Conservation (phyloP, 441 rosid genomes). For the Macaranga tanarius region DNA sequence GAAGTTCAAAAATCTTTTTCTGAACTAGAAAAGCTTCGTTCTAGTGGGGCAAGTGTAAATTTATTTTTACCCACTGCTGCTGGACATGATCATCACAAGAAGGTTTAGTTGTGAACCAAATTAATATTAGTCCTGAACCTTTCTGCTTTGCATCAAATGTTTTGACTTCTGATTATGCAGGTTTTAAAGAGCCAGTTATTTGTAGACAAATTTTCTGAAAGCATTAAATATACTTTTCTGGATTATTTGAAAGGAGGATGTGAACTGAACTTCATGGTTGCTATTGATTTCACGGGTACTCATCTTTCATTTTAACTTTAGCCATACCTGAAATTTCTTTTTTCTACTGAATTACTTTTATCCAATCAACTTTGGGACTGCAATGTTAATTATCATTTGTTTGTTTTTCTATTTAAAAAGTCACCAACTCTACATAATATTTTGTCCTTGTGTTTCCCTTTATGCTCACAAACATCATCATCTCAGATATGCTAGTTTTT, state of each 20-base stretch:
- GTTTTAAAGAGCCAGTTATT: slow-evolving; percentile 64
- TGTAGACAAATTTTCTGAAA: slow-evolving; percentile 71
- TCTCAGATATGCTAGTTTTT: not conserved
- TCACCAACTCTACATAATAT: not conserved
- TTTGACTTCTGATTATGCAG: slow-evolving; percentile 34
- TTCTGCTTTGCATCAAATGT: slow-evolving; percentile 6
- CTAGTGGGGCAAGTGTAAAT: slow-evolving; percentile 47
- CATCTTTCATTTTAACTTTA: slow-evolving; percentile 18
- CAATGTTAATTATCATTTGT: not conserved
- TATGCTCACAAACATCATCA: not conserved
- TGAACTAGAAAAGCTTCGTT: slow-evolving; percentile 70
- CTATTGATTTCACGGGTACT: slow-evolving; percentile 92
- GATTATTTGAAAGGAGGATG: slow-evolving; percentile 84
- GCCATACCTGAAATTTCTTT: slow-evolving; percentile 2
- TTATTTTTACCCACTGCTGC: slow-evolving; percentile 49
- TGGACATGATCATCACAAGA: slow-evolving; percentile 60
- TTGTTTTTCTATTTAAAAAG: not conserved
- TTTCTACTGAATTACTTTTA: not conserved
- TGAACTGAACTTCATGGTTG: slow-evolving; percentile 93
- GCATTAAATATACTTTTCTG: slow-evolving; percentile 65
- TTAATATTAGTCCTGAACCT: slow-evolving; percentile 13
- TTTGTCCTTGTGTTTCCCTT: slow-evolving; percentile 18
- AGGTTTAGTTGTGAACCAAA: slow-evolving; percentile 40
- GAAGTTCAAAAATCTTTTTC: slow-evolving; percentile 68
- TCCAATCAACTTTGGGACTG: slow-evolving; percentile 9